phyloP scores from a whole-genome alignment of 768 basidiomycete species.

The Hemileccinum impolitum region DNA sequence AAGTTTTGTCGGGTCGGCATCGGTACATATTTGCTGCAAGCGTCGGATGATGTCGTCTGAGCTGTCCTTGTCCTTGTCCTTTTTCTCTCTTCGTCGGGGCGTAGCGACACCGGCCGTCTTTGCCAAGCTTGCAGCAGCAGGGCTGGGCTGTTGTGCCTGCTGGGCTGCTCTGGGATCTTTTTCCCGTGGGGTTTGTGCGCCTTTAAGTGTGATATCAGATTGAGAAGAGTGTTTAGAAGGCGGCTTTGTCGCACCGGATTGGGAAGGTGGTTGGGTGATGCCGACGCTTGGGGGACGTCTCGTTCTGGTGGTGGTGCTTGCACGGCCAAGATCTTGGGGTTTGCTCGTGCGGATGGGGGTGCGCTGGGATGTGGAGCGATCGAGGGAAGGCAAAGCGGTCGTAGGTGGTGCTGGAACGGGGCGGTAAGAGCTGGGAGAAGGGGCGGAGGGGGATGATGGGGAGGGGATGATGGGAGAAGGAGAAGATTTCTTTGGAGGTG shows the following conservation, averaged over 20 bases:
- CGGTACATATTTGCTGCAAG: slow-evolving; percentile 91
- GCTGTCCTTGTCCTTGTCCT: slow-evolving; percentile 71
- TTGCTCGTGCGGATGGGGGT: slow-evolving; percentile 52
- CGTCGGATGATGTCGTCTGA: slow-evolving; percentile 90
- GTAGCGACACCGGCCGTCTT: slow-evolving; percentile 74
- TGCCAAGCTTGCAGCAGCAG: slow-evolving; percentile 62
- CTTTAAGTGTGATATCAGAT: slow-evolving; percentile 54
- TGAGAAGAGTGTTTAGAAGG: slow-evolving; percentile 51
- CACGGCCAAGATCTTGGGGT: slow-evolving; percentile 48
- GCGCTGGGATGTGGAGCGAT: slow-evolving; percentile 86
- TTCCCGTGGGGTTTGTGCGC: slow-evolving; percentile 32
- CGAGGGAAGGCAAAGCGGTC: slow-evolving; percentile 63
- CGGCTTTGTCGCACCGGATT: slow-evolving; percentile 32
- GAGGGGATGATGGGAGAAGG: slow-evolving; percentile 29
- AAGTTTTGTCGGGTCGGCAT: slow-evolving; percentile 92
- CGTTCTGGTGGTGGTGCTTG: slow-evolving; percentile 70
- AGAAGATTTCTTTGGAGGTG: slow-evolving; percentile 40
- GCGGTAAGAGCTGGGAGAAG: slow-evolving; percentile 53
- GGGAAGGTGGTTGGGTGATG: slow-evolving; percentile 24
- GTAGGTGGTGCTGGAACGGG: slow-evolving; percentile 75
- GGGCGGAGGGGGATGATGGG: slow-evolving; percentile 29
- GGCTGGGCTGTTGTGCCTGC: slow-evolving; percentile 50
- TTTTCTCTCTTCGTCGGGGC: slow-evolving; percentile 82
- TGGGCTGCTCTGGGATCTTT: slow-evolving; percentile 33
- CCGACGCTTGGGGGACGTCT: slow-evolving; percentile 49